Evolutionary conservation across 257 asterid species (phyloP).

Genomic region (Ophiorrhiza pumila): DNA sequence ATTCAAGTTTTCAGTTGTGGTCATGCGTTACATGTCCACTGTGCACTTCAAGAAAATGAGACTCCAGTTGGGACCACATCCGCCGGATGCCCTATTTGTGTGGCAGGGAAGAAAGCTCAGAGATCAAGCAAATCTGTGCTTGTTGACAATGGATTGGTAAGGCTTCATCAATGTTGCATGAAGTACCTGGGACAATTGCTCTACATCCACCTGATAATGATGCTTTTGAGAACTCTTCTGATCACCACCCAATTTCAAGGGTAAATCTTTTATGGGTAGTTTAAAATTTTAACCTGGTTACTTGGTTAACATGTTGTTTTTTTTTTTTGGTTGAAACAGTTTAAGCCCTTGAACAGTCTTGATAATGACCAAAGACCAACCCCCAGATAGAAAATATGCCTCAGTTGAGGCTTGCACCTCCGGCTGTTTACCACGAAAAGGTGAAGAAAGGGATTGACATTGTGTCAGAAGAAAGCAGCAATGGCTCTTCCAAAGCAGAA

Average conservation of each 20-base stretch:
- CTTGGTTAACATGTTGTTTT: constrained; percentile 8
- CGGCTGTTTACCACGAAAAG: constrained; percentile 95
- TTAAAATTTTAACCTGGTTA: not conserved
- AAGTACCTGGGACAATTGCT: constrained; percentile 33
- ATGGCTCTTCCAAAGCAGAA: constrained; percentile 41
- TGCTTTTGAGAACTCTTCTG: constrained; percentile 43
- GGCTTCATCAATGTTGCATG: constrained; percentile 37
- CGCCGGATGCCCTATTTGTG: constrained; percentile 79
- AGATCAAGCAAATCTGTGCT: constrained; percentile 42
- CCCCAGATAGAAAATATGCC: constrained; percentile 61
- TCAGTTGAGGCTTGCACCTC: constrained; percentile 91
- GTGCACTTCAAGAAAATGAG: constrained; percentile 56
- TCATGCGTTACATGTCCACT: constrained; percentile 73
- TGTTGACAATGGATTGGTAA: constrained; percentile 48
- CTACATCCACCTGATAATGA: constrained; percentile 51
- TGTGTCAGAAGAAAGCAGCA: constrained; percentile 53
- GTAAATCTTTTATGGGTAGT: constrained; percentile 30
- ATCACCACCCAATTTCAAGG: constrained; percentile 59
- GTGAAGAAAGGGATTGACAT: constrained; percentile 56
- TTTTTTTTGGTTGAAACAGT: constrained; percentile 55
- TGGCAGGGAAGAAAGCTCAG: constrained; percentile 56
- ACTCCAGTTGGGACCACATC: constrained; percentile 37
- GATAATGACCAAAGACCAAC: constrained; percentile 45
- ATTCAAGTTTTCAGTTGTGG: constrained; percentile 85
- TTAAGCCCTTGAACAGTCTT: constrained; percentile 73